These are phyloP conservation scores for Acanthamoeba royreba DNA, from an alignment of 208 protist genomes.

Conservation along the genomic window DNA sequence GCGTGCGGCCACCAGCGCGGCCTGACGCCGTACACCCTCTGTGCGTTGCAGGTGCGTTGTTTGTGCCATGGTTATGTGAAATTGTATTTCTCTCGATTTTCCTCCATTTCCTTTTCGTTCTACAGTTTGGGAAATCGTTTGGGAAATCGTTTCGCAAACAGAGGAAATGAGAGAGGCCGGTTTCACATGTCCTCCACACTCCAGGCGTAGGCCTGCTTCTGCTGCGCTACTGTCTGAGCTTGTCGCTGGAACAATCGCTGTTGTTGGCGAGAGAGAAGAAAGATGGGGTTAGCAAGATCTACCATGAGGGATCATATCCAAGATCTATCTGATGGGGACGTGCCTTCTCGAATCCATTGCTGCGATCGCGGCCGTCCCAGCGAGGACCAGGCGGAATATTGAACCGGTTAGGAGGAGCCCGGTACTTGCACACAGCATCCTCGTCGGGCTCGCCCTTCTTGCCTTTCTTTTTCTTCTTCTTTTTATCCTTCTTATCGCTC, in stretches of 20 bases:
- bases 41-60: neutral
- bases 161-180: neutral
- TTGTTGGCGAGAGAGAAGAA: neutral
- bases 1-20: neutral
- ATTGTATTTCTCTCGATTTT: no score
- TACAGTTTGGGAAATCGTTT: no score
- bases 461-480: neutral
- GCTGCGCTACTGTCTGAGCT: neutral
- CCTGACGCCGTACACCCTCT: neutral
- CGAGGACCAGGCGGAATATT: conserved; percentile 60
- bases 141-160: no score
- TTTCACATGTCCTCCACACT: conserved; percentile 34
- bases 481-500: neutral
- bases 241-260: neutral
- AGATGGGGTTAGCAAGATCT: no score
- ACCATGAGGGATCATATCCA: no score
- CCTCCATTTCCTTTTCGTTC: no score
- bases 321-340: no score
- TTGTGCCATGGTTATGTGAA: neutral
- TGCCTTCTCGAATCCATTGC: conserved; percentile 69
- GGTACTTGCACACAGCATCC: conserved; percentile 28
- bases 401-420: conserved; percentile 67
- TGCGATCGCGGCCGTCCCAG: conserved; percentile 73
- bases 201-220: conserved; percentile 23
- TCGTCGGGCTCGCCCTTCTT: conserved; percentile 42